These are phyloP conservation scores for Xylaria hypoxylon DNA, from an alignment of 2,329 filamentous ascomycete genomes.

Conservation along the genomic window DNA sequence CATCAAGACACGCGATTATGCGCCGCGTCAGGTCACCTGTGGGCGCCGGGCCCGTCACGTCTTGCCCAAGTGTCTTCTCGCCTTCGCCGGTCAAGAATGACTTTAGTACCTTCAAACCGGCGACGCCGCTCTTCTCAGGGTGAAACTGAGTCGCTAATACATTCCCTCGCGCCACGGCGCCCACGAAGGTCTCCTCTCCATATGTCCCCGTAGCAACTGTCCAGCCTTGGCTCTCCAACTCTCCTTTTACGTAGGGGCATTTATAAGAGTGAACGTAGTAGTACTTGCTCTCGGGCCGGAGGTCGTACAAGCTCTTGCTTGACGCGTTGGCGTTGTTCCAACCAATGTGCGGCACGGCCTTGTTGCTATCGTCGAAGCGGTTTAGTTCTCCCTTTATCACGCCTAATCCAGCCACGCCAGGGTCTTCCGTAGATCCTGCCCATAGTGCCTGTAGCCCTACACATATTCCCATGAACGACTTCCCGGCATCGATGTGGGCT, in stretches of 20 bases:
- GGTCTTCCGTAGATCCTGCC: conserved; percentile 83
- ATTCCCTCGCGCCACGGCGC: conserved; percentile 87
- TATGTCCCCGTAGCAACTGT: conserved; percentile 91
- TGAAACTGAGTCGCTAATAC: conserved; percentile 96
- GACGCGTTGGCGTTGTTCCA: conserved; percentile 90
- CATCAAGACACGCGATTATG: conserved; percentile 95
- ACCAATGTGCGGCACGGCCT: conserved; percentile 98
- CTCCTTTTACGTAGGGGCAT: conserved; percentile 76
- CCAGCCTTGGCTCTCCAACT: conserved; percentile 87
- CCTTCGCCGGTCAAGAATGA: conserved; percentile 84
- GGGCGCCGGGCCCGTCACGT: conserved; percentile 46
- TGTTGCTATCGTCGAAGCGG: conserved; percentile 80
- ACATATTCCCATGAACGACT: conserved; percentile 98
- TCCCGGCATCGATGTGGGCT: conserved; percentile 86
- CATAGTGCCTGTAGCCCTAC: conserved; percentile 94
- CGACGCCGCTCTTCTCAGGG: conserved; percentile 94
- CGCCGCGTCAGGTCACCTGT: conserved; percentile 85
- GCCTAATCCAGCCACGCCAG: conserved; percentile 77
- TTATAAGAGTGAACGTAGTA: conserved; percentile 99
- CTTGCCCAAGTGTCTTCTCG: conserved; percentile 61
- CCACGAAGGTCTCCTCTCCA: conserved; percentile 89
- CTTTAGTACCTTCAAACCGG: conserved; percentile 84
- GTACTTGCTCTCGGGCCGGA: conserved; percentile 88
- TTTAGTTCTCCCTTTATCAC: conserved; percentile 77
- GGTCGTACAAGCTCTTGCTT: conserved; percentile 74